Evolutionary conservation across 2,329 filamentous ascomycete species (phyloP), one percentile per base, ranked within the genome.

Genomic region (Sclerotinia borealis): DNA sequence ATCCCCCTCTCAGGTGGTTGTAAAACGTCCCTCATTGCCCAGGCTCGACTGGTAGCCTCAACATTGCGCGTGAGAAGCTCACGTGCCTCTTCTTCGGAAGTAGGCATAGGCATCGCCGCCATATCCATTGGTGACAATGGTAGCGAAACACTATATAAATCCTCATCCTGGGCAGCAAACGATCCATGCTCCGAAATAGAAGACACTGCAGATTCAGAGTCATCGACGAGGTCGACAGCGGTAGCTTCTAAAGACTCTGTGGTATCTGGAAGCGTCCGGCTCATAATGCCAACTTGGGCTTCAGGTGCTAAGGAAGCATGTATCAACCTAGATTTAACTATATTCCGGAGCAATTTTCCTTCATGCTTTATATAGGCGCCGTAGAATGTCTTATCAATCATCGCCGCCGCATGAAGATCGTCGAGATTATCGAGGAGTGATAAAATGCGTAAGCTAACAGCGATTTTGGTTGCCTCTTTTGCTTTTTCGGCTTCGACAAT

Each of bases 351-450:
- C 13, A 82, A 69, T 13, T 66, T 67, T 2, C 77, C 71, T 67
- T 81, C 78, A 61, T 82, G 76, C 48, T 74, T 74, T 70, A 80
- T 78, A 61, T 79, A 82, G 2, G 77, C 77, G 8, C 74, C 72
- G 45, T 80, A 81, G 65, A 80, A 81, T 4, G 69, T 71, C 47
- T 74, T 76, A 64, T 76, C 79, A 27, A 77, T 72, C 73, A 78
- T 74, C 0, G 80, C 80, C 0, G 76, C 74, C 1, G 76, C 72
- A 51, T 77, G 76, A 11, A 83, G 70, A 65, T 83, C 79, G 2
- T 76, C 72, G 7, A 79, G 67, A 15, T 75, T 71, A 5, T 77
- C 76, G 2, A 81, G 66, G 3, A 76, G 70, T 8, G 74, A 69
- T 25, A 83, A 69, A 13, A 83, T 77, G 9, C 72, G 74, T 11